phyloP scores from a whole-genome alignment of 2,329 filamentous ascomycete species.

The Ramichloridium luteum region DNA sequence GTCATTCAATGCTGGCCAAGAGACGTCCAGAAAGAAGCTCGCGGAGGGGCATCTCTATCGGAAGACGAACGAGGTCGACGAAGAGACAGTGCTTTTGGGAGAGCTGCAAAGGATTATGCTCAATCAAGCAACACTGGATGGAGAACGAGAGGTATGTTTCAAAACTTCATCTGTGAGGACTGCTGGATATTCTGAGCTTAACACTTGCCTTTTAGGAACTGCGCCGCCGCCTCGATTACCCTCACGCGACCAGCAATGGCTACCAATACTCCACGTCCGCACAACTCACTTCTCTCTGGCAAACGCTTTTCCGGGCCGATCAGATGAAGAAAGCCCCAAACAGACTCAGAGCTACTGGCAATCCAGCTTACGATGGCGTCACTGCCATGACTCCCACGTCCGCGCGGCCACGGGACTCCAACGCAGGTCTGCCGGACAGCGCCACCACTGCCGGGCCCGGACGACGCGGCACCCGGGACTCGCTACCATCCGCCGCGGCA shows the following conservation, averaged over 20 bases:
- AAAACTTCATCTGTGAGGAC: background rate
- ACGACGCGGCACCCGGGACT: constrained; percentile 25
- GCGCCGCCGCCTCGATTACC: constrained; percentile 70
- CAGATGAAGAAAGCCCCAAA: constrained; percentile 75
- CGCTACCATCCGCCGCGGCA: constrained; percentile 27
- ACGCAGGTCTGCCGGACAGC: constrained; percentile 20
- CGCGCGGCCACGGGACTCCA: constrained; percentile 33
- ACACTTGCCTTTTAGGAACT: too few relatives aligned
- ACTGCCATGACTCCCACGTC: constrained; percentile 15
- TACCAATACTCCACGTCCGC: constrained; percentile 62
- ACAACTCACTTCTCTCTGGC: constrained; percentile 66
- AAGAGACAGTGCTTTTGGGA: constrained; percentile 78
- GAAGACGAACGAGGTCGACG: constrained; percentile 74
- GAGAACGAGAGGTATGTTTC: constrained; percentile 55
- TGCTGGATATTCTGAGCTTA: constrained; percentile 25
- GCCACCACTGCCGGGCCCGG: constrained; percentile 5
- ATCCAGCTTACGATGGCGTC: constrained; percentile 15
- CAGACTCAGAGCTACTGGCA: constrained; percentile 25
- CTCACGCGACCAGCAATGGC: constrained; percentile 46
- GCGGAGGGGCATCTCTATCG: constrained; percentile 68
- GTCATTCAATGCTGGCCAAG: constrained; percentile 71
- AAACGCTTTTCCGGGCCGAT: constrained; percentile 70
- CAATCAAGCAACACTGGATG: constrained; percentile 72
- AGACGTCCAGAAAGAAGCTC: constrained; percentile 71
- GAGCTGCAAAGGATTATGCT: constrained; percentile 88